These are phyloP conservation scores for Penicillium psychrofluorescens DNA, from an alignment of 495 filamentous ascomycete species.

Conservation along the genomic window DNA sequence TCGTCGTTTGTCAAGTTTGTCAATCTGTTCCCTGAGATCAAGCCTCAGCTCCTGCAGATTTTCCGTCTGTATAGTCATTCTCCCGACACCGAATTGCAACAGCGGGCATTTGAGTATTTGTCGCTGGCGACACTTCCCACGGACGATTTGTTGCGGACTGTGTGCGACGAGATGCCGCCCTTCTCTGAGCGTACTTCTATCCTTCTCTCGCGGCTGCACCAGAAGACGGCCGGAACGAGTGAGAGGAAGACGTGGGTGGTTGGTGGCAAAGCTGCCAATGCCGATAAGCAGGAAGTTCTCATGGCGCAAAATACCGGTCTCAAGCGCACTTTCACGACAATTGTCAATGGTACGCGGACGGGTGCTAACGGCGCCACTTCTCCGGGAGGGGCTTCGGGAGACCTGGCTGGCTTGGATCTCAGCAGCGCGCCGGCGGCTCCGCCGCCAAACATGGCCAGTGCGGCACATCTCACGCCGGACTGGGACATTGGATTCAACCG, in stretches of 20 bases:
- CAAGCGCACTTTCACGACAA: constrained; percentile 70
- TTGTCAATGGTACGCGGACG: constrained; percentile 46
- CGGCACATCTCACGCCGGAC: constrained; percentile 85
- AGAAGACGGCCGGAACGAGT: constrained; percentile 82
- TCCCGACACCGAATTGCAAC: constrained; percentile 90
- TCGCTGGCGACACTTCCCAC: constrained; percentile 76
- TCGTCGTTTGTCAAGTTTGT: constrained; percentile 96
- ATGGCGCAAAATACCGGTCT: constrained; percentile 76
- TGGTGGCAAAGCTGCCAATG: constrained; percentile 86
- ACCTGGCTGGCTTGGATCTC: constrained; percentile 79
- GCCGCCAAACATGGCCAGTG: constrained; percentile 77
- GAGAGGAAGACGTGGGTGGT: constrained; percentile 97
- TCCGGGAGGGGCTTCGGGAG: constrained; percentile 37
- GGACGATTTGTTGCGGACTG: constrained; percentile 88
- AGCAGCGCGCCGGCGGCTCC: constrained; percentile 51
- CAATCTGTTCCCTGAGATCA: constrained; percentile 98
- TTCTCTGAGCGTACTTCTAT: constrained; percentile 94
- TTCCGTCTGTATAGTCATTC: constrained; percentile 93
- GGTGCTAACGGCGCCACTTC: constrained; percentile 41
- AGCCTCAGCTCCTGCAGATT: constrained; percentile 83
- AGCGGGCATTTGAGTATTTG: constrained; percentile 94
- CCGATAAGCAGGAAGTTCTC: constrained; percentile 69
- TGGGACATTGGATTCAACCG: constrained; percentile 91
- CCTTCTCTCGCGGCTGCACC: constrained; percentile 83
- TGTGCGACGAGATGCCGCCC: constrained; percentile 98